A percentile compares a stretch with the other conserved stretches of the same genome.
Conservation (phyloP, 345 rosid genomes). For the Ricinus communis region DNA sequence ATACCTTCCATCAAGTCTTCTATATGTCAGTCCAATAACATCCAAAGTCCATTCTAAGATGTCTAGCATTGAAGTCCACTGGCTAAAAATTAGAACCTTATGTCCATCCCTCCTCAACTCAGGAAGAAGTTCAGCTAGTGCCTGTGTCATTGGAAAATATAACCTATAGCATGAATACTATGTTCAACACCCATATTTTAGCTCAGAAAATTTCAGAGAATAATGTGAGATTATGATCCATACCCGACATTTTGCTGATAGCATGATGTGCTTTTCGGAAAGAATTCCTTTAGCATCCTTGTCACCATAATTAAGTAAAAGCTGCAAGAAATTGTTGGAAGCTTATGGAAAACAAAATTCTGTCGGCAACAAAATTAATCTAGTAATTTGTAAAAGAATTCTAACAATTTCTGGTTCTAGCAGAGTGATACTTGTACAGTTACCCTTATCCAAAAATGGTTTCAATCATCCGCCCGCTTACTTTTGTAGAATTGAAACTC, state of each 20-base stretch:
- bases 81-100: constrained; percentile 89
- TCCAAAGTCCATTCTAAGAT: constrained; percentile 94
- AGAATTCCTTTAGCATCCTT: constrained; percentile 64
- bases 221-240: constrained; percentile 5
- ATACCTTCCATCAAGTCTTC: constrained; percentile 94
- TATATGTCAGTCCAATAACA: constrained; percentile 79
- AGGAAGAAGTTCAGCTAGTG: constrained; percentile 84
- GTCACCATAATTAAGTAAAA: constrained; percentile 58
- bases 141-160: constrained; percentile 39
- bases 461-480: background rate
- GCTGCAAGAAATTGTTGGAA: constrained; percentile 44
- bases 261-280: constrained; percentile 79
- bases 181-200: background rate
- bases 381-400: background rate
- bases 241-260: constrained; percentile 93
- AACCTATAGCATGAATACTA: background rate
- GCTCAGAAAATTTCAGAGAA: background rate
- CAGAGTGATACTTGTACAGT: background rate
- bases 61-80: constrained; percentile 99
- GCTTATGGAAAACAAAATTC: background rate
- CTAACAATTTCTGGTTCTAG: background rate
- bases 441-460: background rate
- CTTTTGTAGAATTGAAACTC: background rate
- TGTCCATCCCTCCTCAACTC: constrained; percentile 60
- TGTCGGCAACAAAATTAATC: background rate